Evolutionary conservation across 176 grass and related monocot genomes (phyloP).

Genomic region (Cenchrus americanus): DNA sequence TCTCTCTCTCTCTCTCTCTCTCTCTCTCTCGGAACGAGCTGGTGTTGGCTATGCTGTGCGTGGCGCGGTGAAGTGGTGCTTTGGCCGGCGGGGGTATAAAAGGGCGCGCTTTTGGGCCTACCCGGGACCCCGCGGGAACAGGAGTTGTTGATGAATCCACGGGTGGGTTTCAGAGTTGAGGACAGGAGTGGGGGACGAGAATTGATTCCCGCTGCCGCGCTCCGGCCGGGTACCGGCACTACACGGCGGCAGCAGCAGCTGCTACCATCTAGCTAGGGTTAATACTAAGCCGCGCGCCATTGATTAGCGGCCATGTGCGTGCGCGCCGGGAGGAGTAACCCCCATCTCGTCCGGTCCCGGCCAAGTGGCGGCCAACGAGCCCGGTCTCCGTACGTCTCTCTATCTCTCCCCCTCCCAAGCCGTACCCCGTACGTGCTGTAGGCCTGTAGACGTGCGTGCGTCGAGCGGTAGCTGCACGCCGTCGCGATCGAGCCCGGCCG

Average conservation of each 20-base stretch:
- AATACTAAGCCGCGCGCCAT: background rate
- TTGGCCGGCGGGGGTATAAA: background rate
- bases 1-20: background rate
- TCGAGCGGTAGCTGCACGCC: background rate
- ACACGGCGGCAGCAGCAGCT: too few relatives aligned
- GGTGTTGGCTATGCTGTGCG: too few relatives aligned
- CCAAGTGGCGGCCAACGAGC: too few relatives aligned
- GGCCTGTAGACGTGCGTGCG: background rate
- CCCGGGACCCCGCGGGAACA: background rate
- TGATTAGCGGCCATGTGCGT: background rate
- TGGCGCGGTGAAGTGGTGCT: background rate
- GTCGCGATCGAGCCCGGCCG: too few relatives aligned
- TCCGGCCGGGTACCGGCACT: too few relatives aligned
- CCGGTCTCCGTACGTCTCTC: too few relatives aligned
- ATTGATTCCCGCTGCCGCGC: background rate
- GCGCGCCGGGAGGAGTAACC: background rate
- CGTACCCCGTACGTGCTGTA: too few relatives aligned
- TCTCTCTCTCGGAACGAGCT: background rate
- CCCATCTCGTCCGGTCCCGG: background rate
- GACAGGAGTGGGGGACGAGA: too few relatives aligned
- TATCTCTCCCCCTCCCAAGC: too few relatives aligned
- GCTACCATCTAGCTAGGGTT: background rate
- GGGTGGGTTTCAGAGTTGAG: background rate
- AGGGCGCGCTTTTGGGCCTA: background rate
- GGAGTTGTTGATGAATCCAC: conserved; percentile 14